phyloP scores from a whole-genome alignment of 1,284 basidiomycete genomes.

The Marasmius fiardii region DNA sequence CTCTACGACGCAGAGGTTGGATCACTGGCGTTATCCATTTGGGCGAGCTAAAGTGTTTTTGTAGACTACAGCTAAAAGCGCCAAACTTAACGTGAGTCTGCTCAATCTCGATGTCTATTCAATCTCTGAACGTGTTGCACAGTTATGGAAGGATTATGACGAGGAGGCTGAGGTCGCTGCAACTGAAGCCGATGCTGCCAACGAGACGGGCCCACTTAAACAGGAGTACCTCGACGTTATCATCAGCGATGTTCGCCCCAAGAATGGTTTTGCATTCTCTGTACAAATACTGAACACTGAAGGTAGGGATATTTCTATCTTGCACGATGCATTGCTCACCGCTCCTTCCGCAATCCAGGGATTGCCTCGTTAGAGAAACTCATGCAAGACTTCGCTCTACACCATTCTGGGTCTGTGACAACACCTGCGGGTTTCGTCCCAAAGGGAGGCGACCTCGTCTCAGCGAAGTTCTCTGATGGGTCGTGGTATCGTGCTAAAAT shows the following conservation, averaged over 20 bases:
- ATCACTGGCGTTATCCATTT: slow-evolving; percentile 5
- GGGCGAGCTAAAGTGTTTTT: slow-evolving; percentile 8
- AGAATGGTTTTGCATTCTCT: slow-evolving; percentile 81
- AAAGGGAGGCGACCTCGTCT: slow-evolving; percentile 84
- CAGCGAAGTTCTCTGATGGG: slow-evolving; percentile 87
- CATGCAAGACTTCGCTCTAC: slow-evolving; percentile 89
- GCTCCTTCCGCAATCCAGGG: slow-evolving; percentile 37
- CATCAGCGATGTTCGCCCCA: slow-evolving; percentile 83
- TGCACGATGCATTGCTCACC: not conserved
- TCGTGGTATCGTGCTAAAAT: slow-evolving; percentile 94
- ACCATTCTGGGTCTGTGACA: slow-evolving; percentile 68
- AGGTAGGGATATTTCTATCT: slow-evolving; percentile 43
- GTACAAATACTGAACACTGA: slow-evolving; percentile 90
- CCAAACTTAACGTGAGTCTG: slow-evolving; percentile 66
- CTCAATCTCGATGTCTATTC: not conserved
- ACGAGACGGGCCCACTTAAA: slow-evolving; percentile 51
- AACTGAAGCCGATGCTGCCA: slow-evolving; percentile 32
- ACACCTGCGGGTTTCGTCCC: slow-evolving; percentile 70
- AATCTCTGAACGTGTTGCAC: slow-evolving; percentile 2
- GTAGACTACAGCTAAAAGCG: slow-evolving; percentile 80
- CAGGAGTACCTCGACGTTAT: slow-evolving; percentile 89
- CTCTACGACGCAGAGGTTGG: slow-evolving; percentile 82
- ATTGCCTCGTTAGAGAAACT: slow-evolving; percentile 89
- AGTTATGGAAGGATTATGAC: slow-evolving; percentile 86
- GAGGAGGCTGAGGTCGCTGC: slow-evolving; percentile 56